Percentiles rank a stretch among this genome's conserved stretches.
Evolutionary conservation across 106 monocot species (phyloP).

Genomic region (Posidonia australis): DNA sequence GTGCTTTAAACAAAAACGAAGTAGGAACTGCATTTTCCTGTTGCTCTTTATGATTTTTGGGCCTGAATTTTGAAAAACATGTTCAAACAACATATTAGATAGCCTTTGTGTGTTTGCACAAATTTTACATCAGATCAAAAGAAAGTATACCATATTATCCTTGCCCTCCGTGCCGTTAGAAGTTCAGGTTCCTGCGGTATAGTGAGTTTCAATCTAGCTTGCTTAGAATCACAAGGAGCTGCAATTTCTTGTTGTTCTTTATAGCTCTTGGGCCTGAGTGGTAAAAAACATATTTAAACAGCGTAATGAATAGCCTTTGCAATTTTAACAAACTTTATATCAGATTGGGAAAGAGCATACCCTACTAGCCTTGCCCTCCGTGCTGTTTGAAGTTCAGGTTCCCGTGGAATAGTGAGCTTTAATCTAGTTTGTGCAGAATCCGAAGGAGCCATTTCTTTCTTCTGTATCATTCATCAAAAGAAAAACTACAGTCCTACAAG

Average conservation of each 20-base stretch:
- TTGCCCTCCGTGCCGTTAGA: constrained; percentile 62
- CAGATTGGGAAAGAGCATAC: constrained; percentile 1
- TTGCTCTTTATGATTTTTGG: constrained; percentile 13
- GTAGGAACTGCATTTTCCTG: constrained; percentile 12
- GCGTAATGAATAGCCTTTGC: too few relatives aligned
- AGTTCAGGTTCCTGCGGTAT: constrained; percentile 76
- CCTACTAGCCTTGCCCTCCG: constrained; percentile 48
- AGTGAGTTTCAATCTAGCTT: constrained; percentile 48
- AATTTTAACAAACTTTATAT: neutral
- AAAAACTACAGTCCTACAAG: neutral
- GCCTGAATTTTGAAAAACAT: constrained; percentile 25
- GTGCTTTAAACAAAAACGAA: constrained; percentile 42
- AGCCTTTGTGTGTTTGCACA: neutral
- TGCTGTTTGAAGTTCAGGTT: constrained; percentile 70
- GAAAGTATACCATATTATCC: constrained; percentile 22
- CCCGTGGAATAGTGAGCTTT: constrained; percentile 70
- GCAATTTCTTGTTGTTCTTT: too few relatives aligned
- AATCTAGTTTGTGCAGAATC: constrained; percentile 27
- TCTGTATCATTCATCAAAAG: constrained; percentile 20
- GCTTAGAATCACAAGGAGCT: constrained; percentile 12
- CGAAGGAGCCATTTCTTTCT: constrained; percentile 7
- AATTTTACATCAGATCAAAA: neutral
- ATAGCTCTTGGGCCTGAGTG: too few relatives aligned
- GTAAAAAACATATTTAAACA: too few relatives aligned
- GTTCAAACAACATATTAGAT: neutral